Base-by-base conservation (phyloP, 495 filamentous ascomycete species). In the Penicillium nucicola region DNA sequence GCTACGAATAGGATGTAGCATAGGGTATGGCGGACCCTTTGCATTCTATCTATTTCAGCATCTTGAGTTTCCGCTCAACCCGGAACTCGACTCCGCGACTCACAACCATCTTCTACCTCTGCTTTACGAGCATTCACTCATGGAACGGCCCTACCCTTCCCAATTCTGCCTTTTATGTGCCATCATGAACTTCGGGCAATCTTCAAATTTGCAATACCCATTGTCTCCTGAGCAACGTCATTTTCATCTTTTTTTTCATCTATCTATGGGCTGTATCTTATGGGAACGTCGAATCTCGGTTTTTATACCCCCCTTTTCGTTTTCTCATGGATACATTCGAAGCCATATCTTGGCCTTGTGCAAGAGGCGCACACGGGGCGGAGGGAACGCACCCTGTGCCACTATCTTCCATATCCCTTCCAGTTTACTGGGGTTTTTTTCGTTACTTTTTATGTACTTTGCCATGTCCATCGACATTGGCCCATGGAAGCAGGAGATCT, bases 301-400 rank as follows among this genome's bases (percentile, higher is more conserved):
- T 66, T 67, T 69, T 73, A 73, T 62, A 62, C 64, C 33, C 43
- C 36, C 13, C 46, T 51, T 53, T 38, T 18, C 25, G 11, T 55
- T 52, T 70, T 66, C 60, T 56, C 57, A 61, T 57, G 63, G 57
- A 67, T 66, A 61, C 62, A 58, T 57, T 52, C 42, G 33, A 15
- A 36, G 17, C 14, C 33, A 32, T 49, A 32, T 49, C 28, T 42
- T 37, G 37, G 40, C 14, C 41, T 12, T 48, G 7, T 17, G 25
- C 25, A 28, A 28, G 25, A 28, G 25, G 25, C 23, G 23, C 25
- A 9, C 19, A 11, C 3, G 38, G 39, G 33, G 56, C 37, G 34
- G 45, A 46, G 56, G 53, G 50, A 53, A 45, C 48, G 48, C 11
- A 17, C 25, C 7, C 10, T 28, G 7, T 28, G 25, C 25, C 10